These are phyloP conservation scores for Lentinula sp. DNA, from an alignment of 768 basidiomycete genomes.

Conservation along the genomic window DNA sequence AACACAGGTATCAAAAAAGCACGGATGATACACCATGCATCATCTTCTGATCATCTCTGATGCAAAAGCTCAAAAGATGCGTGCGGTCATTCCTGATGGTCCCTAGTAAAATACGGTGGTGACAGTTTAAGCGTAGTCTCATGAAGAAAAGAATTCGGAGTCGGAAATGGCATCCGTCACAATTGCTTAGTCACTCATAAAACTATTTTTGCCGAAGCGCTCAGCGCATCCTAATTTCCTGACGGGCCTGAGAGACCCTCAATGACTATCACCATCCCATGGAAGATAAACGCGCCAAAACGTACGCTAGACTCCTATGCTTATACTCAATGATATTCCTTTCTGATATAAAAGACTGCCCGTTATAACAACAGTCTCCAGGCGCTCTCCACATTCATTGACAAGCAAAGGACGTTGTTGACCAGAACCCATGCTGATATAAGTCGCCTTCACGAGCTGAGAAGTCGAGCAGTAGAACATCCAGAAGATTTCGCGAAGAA, in stretches of 20 bases:
- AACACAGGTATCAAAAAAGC: no score
- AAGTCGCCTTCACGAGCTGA: slow-evolving; percentile 39
- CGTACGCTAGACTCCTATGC: background rate
- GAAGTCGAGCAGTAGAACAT: slow-evolving; percentile 26
- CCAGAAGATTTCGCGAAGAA: slow-evolving; percentile 26
- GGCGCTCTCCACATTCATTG: slow-evolving; percentile 6
- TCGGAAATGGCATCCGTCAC: no score
- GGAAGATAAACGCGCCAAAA: slow-evolving; percentile 8
- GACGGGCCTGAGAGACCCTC: background rate
- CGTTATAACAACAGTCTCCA: background rate
- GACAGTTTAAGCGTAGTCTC: no score
- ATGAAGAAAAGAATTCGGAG: no score
- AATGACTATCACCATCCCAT: slow-evolving; percentile 6
- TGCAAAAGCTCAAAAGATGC: no score
- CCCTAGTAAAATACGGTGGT: no score
- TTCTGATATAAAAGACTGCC: background rate
- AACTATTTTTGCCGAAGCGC: background rate
- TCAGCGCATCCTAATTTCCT: background rate
- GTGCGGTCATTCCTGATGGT: no score
- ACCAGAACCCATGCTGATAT: slow-evolving; percentile 6
- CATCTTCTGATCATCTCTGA: no score
- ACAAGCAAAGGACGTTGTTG: slow-evolving; percentile 4
- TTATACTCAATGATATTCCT: background rate
- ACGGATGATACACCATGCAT: no score
- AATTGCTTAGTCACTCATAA: background rate